phyloP scores from a whole-genome alignment of 1,284 basidiomycete genomes.

The Sphagnurus paluster region DNA sequence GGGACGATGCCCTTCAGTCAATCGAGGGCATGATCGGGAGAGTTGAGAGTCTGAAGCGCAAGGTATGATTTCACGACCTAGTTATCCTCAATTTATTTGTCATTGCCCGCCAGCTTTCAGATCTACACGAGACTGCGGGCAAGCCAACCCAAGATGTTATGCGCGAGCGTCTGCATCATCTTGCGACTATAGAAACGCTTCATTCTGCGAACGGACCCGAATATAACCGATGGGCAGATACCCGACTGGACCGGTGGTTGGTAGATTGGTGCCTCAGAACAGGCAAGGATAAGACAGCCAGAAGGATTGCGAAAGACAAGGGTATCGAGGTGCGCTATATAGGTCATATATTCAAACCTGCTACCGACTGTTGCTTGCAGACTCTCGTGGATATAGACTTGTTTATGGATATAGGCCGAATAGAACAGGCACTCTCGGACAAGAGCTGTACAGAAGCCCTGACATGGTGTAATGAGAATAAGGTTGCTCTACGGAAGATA shows the following conservation, averaged over 20 bases:
- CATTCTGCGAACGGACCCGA: slow-evolving; percentile 53
- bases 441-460: slow-evolving; percentile 88
- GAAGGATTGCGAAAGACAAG: slow-evolving; percentile 66
- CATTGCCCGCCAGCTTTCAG: slow-evolving; percentile 58
- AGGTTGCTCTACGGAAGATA: slow-evolving; percentile 86
- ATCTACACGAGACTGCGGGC: slow-evolving; percentile 65
- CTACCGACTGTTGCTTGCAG: slow-evolving; percentile 39
- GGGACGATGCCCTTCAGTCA: slow-evolving; percentile 56
- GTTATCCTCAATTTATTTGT: slow-evolving; percentile 6
- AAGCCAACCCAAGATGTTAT: slow-evolving; percentile 70
- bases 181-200: slow-evolving; percentile 59
- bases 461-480: slow-evolving; percentile 96
- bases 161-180: slow-evolving; percentile 70
- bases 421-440: slow-evolving; percentile 76
- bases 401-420: slow-evolving; percentile 84
- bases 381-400: slow-evolving; percentile 88
- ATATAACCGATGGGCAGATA: slow-evolving; percentile 76
- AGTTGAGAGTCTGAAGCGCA: slow-evolving; percentile 78
- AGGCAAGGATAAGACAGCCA: slow-evolving; percentile 71
- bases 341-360: slow-evolving; percentile 8
- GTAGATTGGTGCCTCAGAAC: slow-evolving; percentile 88
- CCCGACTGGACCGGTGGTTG: slow-evolving; percentile 85
- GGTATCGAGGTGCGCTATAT: slow-evolving; percentile 59
- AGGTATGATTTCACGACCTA: slow-evolving; percentile 45
- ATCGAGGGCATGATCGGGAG: slow-evolving; percentile 77